Percentiles rank a stretch among this genome's conserved stretches.
These are phyloP conservation scores for cucumber (Cucumis sativus) DNA, from an alignment of 306 rosid genomes.

Conservation along the genomic window DNA sequence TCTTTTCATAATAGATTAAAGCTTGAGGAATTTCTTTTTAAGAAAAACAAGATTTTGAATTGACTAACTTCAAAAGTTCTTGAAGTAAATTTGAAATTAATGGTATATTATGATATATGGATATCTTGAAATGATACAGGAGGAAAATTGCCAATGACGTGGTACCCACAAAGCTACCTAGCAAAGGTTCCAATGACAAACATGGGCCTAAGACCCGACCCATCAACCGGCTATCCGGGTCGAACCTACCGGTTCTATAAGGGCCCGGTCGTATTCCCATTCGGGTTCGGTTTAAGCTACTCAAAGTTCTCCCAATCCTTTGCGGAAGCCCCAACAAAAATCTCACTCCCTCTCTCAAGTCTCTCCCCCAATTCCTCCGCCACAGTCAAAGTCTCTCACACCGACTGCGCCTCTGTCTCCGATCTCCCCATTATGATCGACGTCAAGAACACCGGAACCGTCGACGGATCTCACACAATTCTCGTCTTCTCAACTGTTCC, in stretches of 20 bases:
- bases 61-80: too few species aligned
- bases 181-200: constrained; percentile 60
- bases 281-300: constrained; percentile 76
- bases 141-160: constrained; percentile 61
- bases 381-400: constrained; percentile 33
- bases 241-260: constrained; percentile 86
- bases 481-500: constrained; percentile 52
- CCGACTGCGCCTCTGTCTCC: constrained; percentile 27
- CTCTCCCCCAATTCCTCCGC: constrained; percentile 28
- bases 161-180: constrained; percentile 72
- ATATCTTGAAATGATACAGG: constrained; percentile 4
- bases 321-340: constrained; percentile 33
- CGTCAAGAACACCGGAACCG: constrained; percentile 45
- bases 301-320: constrained; percentile 33
- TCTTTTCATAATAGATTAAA: too few species aligned
- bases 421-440: constrained; percentile 30
- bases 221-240: constrained; percentile 66
- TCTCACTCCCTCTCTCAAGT: constrained; percentile 18
- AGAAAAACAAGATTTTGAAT: too few species aligned
- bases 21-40: too few species aligned
- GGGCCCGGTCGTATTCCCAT: constrained; percentile 77
- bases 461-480: constrained; percentile 67
- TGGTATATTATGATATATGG: too few species aligned
- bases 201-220: constrained; percentile 63
- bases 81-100: too few species aligned